Percentiles rank a stretch among this genome's conserved stretches.
Conservation (phyloP, 331 rosid species). For the Dryas integrifolia region DNA sequence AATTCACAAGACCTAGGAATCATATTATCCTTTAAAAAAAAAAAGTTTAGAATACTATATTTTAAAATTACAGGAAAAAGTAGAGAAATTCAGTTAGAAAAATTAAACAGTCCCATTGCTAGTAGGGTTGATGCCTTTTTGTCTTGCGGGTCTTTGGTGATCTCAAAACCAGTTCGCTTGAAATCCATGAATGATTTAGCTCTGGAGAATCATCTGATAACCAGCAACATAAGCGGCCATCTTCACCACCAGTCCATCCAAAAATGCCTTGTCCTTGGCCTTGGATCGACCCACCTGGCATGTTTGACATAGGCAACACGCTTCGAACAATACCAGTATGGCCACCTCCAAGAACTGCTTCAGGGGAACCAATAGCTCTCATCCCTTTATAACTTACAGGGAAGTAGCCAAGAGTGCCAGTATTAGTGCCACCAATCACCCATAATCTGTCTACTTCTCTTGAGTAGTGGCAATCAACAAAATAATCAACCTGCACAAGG, state of each 20-base stretch:
- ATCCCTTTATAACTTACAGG: constrained; percentile 51
- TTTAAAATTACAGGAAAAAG: neutral
- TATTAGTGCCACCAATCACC: constrained; percentile 76
- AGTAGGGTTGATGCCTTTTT: constrained; percentile 71
- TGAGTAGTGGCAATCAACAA: constrained; percentile 82
- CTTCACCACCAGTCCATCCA: constrained; percentile 98
- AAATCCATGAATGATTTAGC: constrained; percentile 66
- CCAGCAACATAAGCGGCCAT: constrained; percentile 92
- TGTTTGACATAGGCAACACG: constrained; percentile 55
- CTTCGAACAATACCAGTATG: constrained; percentile 65
- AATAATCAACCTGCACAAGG: constrained; percentile 70
- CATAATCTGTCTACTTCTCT: constrained; percentile 60
- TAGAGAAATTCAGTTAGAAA: neutral
- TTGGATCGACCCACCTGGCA: constrained; percentile 33
- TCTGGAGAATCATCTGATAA: constrained; percentile 54
- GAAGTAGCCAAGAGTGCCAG: constrained; percentile 75
- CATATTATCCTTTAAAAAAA: too few relatives aligned
- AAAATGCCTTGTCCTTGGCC: constrained; percentile 56
- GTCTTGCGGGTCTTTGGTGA: constrained; percentile 51
- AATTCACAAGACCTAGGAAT: too few relatives aligned
- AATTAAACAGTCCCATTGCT: constrained; percentile 8
- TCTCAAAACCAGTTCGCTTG: constrained; percentile 53
- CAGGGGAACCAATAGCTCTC: constrained; percentile 56
- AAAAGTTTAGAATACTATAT: too few relatives aligned
- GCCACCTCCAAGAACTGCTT: constrained; percentile 82